Evolutionary conservation across 2,329 filamentous ascomycete species (phyloP).

Genomic region (Colletotrichum tropicicola): DNA sequence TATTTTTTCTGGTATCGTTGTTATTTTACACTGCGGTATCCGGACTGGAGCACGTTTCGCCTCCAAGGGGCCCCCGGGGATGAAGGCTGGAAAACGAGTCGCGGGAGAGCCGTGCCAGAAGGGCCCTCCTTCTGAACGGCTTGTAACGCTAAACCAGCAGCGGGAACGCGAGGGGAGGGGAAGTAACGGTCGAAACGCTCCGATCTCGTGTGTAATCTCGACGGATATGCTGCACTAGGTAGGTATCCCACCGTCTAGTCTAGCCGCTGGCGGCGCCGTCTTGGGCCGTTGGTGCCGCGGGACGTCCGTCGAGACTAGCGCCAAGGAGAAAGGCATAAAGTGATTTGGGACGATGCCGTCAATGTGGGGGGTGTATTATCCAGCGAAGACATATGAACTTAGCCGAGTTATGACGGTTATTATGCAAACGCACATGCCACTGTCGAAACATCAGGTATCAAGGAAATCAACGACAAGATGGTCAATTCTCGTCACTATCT

Average conservation of each 20-base stretch:
- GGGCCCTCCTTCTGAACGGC: slow-evolving; percentile 2
- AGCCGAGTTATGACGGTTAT: background rate
- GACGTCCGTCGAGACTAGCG: background rate
- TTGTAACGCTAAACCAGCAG: slow-evolving; percentile 8
- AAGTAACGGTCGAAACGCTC: slow-evolving; percentile 7
- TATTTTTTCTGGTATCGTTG: too few species aligned
- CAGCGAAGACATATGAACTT: background rate
- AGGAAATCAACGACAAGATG: background rate
- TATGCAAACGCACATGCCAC: slow-evolving; percentile 15
- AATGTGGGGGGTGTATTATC: background rate
- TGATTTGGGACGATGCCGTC: background rate
- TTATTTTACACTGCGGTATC: background rate
- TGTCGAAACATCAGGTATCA: background rate
- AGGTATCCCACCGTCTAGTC: background rate
- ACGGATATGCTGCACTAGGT: background rate
- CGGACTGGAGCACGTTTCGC: background rate
- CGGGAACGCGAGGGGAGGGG: background rate
- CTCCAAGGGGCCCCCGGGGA: slow-evolving; percentile 8
- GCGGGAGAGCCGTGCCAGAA: slow-evolving; percentile 13
- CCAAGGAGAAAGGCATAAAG: background rate
- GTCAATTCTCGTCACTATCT: background rate
- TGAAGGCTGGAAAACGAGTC: slow-evolving; percentile 24
- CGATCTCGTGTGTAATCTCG: background rate
- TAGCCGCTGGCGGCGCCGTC: background rate
- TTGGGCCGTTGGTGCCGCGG: background rate